phyloP scores from a whole-genome alignment of 345 rosid genomes.

The Eucalyptus microcorys region DNA sequence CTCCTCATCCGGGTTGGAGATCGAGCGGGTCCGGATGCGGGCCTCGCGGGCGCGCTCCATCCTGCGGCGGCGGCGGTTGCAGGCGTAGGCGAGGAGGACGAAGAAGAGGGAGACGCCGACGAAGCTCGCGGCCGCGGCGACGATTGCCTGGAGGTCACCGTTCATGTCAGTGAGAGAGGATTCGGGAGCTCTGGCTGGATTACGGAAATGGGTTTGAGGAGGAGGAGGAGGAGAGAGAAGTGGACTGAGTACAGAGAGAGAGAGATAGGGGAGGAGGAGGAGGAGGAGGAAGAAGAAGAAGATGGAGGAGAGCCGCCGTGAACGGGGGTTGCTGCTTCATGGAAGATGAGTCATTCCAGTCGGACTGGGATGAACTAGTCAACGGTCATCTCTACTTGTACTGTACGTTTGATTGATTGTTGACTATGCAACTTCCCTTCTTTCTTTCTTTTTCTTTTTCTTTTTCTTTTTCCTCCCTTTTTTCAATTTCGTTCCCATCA shows the following conservation, averaged over 20 bases:
- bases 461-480: no score
- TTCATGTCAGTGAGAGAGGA: not conserved
- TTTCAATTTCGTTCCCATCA: not conserved
- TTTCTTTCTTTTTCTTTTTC: accelerated
- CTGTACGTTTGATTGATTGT: not conserved
- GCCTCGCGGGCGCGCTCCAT: not conserved
- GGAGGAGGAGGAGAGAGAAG: not conserved
- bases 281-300: not conserved
- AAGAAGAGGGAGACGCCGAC: conserved; percentile 9
- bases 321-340: not conserved
- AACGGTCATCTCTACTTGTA: not conserved
- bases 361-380: not conserved
- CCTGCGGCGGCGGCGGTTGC: conserved; percentile 3
- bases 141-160: not conserved
- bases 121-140: conserved; percentile 26
- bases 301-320: not conserved
- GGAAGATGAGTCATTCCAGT: not conserved
- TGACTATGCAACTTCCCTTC: not conserved
- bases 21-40: not conserved
- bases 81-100: conserved; percentile 2
- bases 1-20: not conserved
- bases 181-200: not conserved
- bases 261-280: not conserved
- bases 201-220: not conserved
- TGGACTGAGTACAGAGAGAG: not conserved